These are phyloP conservation scores for Xylariaceae sp. DNA, from an alignment of 2,329 filamentous ascomycete genomes.

Conservation along the genomic window DNA sequence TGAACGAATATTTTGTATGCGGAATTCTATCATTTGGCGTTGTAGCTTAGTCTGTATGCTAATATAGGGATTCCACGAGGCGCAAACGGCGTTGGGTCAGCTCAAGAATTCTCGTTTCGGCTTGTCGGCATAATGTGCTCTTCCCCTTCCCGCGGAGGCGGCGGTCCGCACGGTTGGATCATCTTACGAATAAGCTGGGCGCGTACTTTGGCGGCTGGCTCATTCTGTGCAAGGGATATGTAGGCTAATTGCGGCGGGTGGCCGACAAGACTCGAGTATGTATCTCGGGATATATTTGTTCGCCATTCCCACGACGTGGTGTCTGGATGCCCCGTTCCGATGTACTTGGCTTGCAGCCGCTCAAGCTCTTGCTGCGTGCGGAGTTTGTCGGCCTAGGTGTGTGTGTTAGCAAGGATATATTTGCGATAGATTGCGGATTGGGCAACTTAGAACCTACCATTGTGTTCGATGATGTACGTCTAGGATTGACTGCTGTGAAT, in stretches of 20 bases:
- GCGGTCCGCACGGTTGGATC: slow-evolving; percentile 58
- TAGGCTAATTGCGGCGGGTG: slow-evolving; percentile 86
- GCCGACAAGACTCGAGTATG: slow-evolving; percentile 80
- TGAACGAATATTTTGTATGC: neutral
- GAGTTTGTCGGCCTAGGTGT: slow-evolving; percentile 74
- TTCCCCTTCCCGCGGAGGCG: slow-evolving; percentile 53
- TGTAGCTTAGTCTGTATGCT: neutral
- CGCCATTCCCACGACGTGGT: slow-evolving; percentile 98
- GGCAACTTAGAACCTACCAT: slow-evolving; percentile 13
- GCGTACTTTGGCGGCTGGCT: slow-evolving; percentile 74
- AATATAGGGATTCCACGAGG: neutral
- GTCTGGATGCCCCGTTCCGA: slow-evolving; percentile 94
- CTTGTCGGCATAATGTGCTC: slow-evolving; percentile 26
- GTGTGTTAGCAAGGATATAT: neutral
- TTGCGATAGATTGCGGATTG: neutral
- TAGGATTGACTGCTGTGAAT: neutral
- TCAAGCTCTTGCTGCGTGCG: slow-evolving; percentile 97
- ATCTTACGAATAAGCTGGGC: slow-evolving; percentile 78
- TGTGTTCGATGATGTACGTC: neutral
- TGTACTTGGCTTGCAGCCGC: slow-evolving; percentile 88
- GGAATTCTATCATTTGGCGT: neutral
- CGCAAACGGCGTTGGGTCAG: neutral
- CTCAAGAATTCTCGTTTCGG: slow-evolving; percentile 17
- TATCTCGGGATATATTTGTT: slow-evolving; percentile 92
- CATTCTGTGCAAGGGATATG: slow-evolving; percentile 84